Evolutionary conservation across 306 rosid genomes (phyloP), one percentile per base, ranked within the genome.

Genomic region (Abrus pulchellus): DNA sequence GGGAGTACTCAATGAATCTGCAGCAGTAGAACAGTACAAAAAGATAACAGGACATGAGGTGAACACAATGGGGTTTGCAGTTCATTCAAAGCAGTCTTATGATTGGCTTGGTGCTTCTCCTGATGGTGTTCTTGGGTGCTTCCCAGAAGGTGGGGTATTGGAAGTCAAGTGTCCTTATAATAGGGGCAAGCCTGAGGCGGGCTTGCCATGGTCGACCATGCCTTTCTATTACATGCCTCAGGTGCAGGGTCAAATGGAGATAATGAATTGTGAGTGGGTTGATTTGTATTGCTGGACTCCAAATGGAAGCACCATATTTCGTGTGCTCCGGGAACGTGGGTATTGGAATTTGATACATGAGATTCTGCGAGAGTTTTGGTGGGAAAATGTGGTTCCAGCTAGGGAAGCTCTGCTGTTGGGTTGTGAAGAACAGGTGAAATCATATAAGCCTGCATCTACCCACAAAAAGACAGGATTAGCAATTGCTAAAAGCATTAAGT

Each of bases 201-300:
- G 89, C 40, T 86, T 90, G 52, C 99, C 99, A 4, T 95, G 98
- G 98, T 82, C 94, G 20, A 82, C 82, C 0, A 69, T 95, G 91
- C 99, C 99, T 20, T 95, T 90, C 88, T 95, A 95, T 80, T 95
- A 95, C 90, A 90, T 95, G 97, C 99, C 99, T 77, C 99, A 95
- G 61, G 91, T 95, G 68, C 99, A 95, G 68, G 99, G 98, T 43
- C 99, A 88, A 54, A 88, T 95, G 97, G 99, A 95, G 84, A 89
- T 95, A 78, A 89, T 95, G 97, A 92, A 87, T 79, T 85, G 92
- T 64, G 98, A 93, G 5, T 93, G 97, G 97, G 92, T 88, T 79
- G 92, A 95, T 84, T 70, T 95, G 78, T 95, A 93, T 72, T 95
- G 99, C 81, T 95, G 99, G 99, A 93, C 91, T 1, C 94, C 90